Base-by-base conservation (phyloP, 345 rosid species). In the Litchi chinensis region DNA sequence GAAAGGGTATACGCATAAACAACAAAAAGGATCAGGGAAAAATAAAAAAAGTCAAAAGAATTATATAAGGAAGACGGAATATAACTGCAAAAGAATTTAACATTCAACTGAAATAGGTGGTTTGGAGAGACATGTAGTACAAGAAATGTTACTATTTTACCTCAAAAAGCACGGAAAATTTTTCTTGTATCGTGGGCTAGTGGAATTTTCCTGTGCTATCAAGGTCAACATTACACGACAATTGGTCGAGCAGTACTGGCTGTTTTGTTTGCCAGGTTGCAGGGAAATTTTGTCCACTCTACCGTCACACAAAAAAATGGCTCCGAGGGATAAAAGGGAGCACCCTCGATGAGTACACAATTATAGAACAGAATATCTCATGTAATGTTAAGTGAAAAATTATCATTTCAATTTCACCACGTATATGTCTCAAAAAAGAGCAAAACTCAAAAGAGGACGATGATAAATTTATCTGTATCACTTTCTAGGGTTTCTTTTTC, bases 191-290 rank as follows among this genome's bases (percentile, higher is more conserved):
- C 44, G 24, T 3, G 54, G 57, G 69, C 15, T 70, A 76, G 83
- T 78, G 83, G 78, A 68, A 81, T 62, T 82, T 73, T 76, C 63
- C 87, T 82, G 75, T 70, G 52, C 21, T 21, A 8, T n/a, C 40
- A 74, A 75, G 83, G 86, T 85, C 90, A 82, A 77, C 85, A 72
- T 68, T 75, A 77, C 73, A 79, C 73, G 85, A 87, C 90, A 84
- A 81, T 43, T 16, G 24, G 32, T 43, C 59, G 62, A 60, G 54
- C 82, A 70, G 77, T 57, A 65, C 8, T 18, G 48, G 48, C n/a
- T 26, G 71, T 12, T 19, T 46, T 56, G 10, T 16, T 48, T 63
- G 71, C 39, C 56, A 48, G 48, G 56, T 78, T 75, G 73, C 64
- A 78, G 59, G 63, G 50, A 74, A 77, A 78, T 32, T 62, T 32